A percentile compares a stretch with the other conserved stretches of the same genome.
Conservation (phyloP, 257 asterid species). For the Anisodus acutangulus region DNA sequence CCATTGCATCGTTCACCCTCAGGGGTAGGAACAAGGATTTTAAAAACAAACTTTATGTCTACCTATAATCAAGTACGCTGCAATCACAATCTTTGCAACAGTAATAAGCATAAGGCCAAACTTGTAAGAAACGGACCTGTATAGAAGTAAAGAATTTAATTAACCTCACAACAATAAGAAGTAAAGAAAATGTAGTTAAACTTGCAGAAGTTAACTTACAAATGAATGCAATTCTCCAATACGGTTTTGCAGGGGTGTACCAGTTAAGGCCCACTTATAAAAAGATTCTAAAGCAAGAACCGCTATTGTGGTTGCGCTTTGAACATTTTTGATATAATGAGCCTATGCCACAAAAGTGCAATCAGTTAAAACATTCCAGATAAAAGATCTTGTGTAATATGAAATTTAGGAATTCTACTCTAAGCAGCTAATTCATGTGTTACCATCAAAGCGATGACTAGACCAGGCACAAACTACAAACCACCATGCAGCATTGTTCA, state of each 20-base stretch:
- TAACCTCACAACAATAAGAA: background rate
- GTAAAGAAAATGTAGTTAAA: background rate
- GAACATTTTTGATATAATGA: slow-evolving; percentile 71
- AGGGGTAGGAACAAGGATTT: background rate
- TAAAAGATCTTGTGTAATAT: background rate
- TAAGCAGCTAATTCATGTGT: background rate
- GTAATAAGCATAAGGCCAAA: slow-evolving; percentile 77
- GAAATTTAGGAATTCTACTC: background rate
- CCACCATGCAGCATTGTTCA: too few relatives aligned
- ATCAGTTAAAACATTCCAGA: background rate
- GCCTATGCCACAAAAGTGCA: slow-evolving; percentile 52
- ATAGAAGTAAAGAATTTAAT: slow-evolving; percentile 13
- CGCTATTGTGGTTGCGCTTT: slow-evolving; percentile 74
- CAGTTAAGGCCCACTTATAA: slow-evolving; percentile 91
- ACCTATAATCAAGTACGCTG: slow-evolving; percentile 78
- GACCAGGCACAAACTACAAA: background rate
- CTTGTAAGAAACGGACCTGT: slow-evolving; percentile 88
- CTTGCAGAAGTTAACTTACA: slow-evolving; percentile 48
- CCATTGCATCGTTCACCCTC: background rate
- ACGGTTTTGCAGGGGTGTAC: slow-evolving; percentile 90
- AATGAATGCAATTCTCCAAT: slow-evolving; percentile 90
- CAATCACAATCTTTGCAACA: slow-evolving; percentile 95
- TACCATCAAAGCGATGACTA: background rate
- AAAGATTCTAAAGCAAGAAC: slow-evolving; percentile 73
- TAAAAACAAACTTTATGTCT: slow-evolving; percentile 25